Conservation (phyloP, 106 monocot species). For the Apostasia shenzhenica region DNA sequence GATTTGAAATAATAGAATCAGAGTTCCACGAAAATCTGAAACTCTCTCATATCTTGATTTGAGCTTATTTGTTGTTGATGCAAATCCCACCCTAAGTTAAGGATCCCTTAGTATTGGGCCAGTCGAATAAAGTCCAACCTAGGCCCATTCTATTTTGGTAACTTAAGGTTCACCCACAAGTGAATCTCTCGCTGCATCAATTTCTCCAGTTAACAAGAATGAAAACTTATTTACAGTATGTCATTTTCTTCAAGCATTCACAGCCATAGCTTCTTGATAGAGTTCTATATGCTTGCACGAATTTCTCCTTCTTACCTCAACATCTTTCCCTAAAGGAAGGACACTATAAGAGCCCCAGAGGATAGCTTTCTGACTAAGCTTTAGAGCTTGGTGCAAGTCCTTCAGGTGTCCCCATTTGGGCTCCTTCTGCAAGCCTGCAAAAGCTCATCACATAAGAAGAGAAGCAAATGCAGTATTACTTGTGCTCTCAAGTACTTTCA, state of each 20-base stretch:
- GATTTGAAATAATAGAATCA: too few relatives aligned
- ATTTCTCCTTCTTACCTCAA: constrained; percentile 4
- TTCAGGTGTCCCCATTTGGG: constrained; percentile 82
- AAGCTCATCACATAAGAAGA: neutral
- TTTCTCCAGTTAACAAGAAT: too few relatives aligned
- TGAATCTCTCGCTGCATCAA: too few relatives aligned
- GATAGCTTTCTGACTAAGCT: constrained; percentile 44
- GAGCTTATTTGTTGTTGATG: too few relatives aligned
- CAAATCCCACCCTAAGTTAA: too few relatives aligned
- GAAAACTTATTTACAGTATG: too few relatives aligned
- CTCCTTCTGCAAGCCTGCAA: constrained; percentile 56
- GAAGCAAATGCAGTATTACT: neutral
- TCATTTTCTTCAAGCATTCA: neutral
- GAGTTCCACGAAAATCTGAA: too few relatives aligned
- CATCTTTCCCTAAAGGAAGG: neutral
- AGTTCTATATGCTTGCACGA: neutral
- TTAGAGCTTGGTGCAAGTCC: constrained; percentile 66
- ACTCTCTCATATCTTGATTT: too few relatives aligned
- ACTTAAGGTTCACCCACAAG: too few relatives aligned
- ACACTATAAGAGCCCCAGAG: constrained; percentile 38
- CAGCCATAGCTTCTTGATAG: neutral
- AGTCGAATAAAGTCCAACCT: too few relatives aligned
- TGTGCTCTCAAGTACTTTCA: neutral
- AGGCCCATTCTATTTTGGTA: too few relatives aligned
- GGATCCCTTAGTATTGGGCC: too few relatives aligned